Base-by-base conservation (phyloP, 2,329 filamentous ascomycete genomes). In the Fusarium agapanthi region DNA sequence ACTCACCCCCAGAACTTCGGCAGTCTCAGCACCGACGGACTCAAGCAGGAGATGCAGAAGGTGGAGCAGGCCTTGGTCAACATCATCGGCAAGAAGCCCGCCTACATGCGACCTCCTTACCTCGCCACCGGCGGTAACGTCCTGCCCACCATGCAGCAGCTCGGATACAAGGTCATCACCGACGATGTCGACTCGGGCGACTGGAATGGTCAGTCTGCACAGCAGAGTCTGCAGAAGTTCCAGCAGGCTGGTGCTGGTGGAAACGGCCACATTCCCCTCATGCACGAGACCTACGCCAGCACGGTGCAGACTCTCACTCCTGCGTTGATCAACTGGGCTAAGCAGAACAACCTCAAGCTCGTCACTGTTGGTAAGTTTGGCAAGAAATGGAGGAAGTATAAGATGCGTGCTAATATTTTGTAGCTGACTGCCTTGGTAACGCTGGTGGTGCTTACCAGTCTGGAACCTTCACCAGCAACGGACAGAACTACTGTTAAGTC, bases 121-220 rank as follows among this genome's bases (percentile, higher is more conserved):
- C 84, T 87, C 47, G 83, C 83, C 64, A 86, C 85, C 7, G 80
- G 84, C 56, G 84, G 84, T 28, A 77, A 81, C 65, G 81, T 86
- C 45, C 79, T 86, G 53, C 75, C 77, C 24, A 82, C 82, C 20
- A 82, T 86, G 81, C 76, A 75, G 62, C 70, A 80, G 61, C 78
- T 90, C 55, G 87, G 87, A 62, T 90, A 90, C 83, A 88, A 89
- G 76, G 85, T 90, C 75, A 86, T 88, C 75, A 90, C 88, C 74
- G 84, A 90, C 75, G 87, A 91, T 69, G 81, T 91, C 54, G 89
- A 91, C 76, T 86, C 88, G 3, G 86, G 88, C 56, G 89, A 91
- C 80, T 91, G 90, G 84, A 86, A 89, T 76, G 85, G 88, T 57
- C 80, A 85, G 66, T 81, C 84, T 8, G 83, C 87, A 1, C 77